These are phyloP conservation scores for Phytophthora sansomeana DNA, from an alignment of 352 stramenopile species.

Conservation along the genomic window DNA sequence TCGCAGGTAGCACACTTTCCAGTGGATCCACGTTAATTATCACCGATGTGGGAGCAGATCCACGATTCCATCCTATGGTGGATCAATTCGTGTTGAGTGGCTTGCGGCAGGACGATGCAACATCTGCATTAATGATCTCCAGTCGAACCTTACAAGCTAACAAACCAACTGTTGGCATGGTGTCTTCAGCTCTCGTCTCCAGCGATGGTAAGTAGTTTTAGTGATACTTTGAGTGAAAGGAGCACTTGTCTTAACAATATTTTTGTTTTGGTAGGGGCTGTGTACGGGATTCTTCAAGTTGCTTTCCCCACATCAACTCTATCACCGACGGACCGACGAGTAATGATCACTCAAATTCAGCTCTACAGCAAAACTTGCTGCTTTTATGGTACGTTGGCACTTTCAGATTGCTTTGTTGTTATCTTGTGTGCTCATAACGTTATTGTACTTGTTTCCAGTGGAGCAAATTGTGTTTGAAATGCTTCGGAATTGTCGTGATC, in stretches of 20 bases:
- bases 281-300: constrained; percentile 66
- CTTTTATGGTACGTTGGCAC: constrained; percentile 50
- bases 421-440: background rate
- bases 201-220: constrained; percentile 42
- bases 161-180: constrained; percentile 45
- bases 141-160: background rate
- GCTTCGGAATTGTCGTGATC: constrained; percentile 62
- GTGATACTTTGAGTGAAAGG: background rate
- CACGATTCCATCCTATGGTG: constrained; percentile 68
- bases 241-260: background rate
- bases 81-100: constrained; percentile 60
- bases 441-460: constrained; percentile 36
- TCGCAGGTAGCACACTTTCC: constrained; percentile 59
- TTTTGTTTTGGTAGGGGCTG: constrained; percentile 30
- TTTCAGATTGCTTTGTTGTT: background rate
- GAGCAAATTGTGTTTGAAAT: constrained; percentile 73
- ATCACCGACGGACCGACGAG: constrained; percentile 20
- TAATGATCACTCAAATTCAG: constrained; percentile 34
- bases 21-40: constrained; percentile 48
- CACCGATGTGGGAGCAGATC: constrained; percentile 48
- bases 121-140: constrained; percentile 16
- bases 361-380: constrained; percentile 50
- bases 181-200: constrained; percentile 53
- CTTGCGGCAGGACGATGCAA: constrained; percentile 25
- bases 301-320: constrained; percentile 41